Evolutionary conservation across 768 basidiomycete species (phyloP).

Genomic region (Leccinum arenicola): DNA sequence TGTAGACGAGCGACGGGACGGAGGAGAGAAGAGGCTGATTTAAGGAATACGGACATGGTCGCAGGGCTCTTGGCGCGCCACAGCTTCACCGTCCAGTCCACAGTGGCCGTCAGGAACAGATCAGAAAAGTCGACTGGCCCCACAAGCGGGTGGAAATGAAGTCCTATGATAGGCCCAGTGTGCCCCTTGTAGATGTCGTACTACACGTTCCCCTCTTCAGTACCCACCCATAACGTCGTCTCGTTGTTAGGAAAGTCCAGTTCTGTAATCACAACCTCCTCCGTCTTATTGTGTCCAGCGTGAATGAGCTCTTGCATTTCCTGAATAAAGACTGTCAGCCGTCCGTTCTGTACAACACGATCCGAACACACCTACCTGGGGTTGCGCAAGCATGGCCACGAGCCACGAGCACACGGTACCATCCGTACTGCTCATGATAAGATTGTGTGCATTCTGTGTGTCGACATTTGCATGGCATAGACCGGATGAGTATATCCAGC

Average conservation of each 20-base stretch:
- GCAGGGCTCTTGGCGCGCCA: slow-evolving; percentile 83
- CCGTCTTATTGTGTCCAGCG: slow-evolving; percentile 92
- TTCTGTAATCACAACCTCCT: slow-evolving; percentile 91
- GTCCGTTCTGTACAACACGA: neutral
- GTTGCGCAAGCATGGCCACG: slow-evolving; percentile 97
- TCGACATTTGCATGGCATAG: slow-evolving; percentile 98
- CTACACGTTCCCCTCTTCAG: slow-evolving; percentile 96
- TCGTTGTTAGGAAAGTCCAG: slow-evolving; percentile 96
- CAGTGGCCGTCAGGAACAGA: slow-evolving; percentile 87
- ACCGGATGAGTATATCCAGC: slow-evolving; percentile 98
- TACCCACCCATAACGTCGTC: slow-evolving; percentile 96
- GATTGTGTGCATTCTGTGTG: slow-evolving; percentile 96
- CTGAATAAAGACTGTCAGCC: slow-evolving; percentile 38
- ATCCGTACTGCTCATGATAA: slow-evolving; percentile 96
- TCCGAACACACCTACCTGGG: slow-evolving; percentile 58
- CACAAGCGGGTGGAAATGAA: slow-evolving; percentile 86
- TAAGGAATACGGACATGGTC: slow-evolving; percentile 24
- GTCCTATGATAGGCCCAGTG: slow-evolving; percentile 87
- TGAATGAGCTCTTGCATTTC: slow-evolving; percentile 92
- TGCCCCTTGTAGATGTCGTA: slow-evolving; percentile 93
- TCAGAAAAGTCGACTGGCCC: slow-evolving; percentile 83
- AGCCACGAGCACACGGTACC: slow-evolving; percentile 97
- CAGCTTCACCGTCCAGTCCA: slow-evolving; percentile 98
- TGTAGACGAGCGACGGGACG: neutral
- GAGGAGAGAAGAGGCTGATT: neutral